These are phyloP conservation scores for Talaromyces sp. DNA, from an alignment of 2,329 filamentous ascomycete species.

Conservation along the genomic window DNA sequence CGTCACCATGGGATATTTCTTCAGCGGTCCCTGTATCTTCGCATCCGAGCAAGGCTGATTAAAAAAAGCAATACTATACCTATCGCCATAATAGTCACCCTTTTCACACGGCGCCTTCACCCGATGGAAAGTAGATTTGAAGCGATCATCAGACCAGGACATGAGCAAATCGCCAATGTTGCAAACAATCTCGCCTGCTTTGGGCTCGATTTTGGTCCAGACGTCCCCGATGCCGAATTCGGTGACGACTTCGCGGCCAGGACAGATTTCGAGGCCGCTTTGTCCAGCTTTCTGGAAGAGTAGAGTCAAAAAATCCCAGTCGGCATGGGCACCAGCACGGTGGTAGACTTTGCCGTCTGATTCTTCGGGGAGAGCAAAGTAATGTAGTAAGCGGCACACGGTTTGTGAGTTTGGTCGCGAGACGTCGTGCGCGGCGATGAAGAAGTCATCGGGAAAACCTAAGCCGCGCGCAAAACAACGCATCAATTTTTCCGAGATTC, in stretches of 20 bases:
- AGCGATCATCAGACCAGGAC: slow-evolving; percentile 65
- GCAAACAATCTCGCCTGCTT: slow-evolving; percentile 56
- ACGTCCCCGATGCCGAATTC: slow-evolving; percentile 57
- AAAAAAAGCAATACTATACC: slow-evolving; percentile 65
- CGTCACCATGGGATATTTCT: slow-evolving; percentile 61
- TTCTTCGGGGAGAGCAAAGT: slow-evolving; percentile 47
- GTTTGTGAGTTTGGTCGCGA: slow-evolving; percentile 52
- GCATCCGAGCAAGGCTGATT: slow-evolving; percentile 61
- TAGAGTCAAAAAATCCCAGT: slow-evolving; percentile 62
- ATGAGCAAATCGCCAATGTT: slow-evolving; percentile 66
- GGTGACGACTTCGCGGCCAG: slow-evolving; percentile 59
- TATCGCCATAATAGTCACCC: slow-evolving; percentile 55
- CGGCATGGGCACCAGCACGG: slow-evolving; percentile 61
- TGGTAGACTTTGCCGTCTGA: slow-evolving; percentile 47
- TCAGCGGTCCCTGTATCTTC: slow-evolving; percentile 57
- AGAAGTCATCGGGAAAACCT: slow-evolving; percentile 56
- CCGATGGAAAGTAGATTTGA: slow-evolving; percentile 64
- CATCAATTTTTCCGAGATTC: slow-evolving; percentile 56
- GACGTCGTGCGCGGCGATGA: slow-evolving; percentile 54
- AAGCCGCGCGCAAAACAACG: slow-evolving; percentile 57
- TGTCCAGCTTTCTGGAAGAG: slow-evolving; percentile 62
- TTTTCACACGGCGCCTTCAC: slow-evolving; percentile 59
- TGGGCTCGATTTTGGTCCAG: slow-evolving; percentile 63
- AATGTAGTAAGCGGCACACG: slow-evolving; percentile 56
- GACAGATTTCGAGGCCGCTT: slow-evolving; percentile 63